A percentile compares a stretch with the other conserved stretches of the same genome.
Evolutionary conservation across 202 grass and related monocot genomes (phyloP).

Genomic region (Saccharum hybrid): DNA sequence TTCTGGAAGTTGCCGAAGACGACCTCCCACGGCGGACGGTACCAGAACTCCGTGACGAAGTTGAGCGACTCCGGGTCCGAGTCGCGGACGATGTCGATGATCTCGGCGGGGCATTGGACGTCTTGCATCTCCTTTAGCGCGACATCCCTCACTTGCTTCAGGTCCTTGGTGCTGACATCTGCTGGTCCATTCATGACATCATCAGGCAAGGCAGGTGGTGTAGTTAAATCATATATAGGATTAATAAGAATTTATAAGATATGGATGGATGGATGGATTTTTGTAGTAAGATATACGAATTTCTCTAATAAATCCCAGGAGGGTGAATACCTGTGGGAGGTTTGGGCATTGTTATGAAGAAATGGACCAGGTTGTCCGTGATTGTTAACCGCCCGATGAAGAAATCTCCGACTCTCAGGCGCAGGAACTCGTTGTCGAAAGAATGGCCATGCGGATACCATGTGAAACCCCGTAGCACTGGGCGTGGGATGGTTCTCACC

Average conservation of each 20-base stretch:
- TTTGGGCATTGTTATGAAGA: slow-evolving; percentile 7
- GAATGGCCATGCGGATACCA: slow-evolving; percentile 29
- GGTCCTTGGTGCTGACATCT: background rate
- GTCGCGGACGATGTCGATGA: slow-evolving; percentile 39
- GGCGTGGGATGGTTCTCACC: background rate
- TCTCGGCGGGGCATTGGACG: background rate
- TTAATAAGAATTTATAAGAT: no score
- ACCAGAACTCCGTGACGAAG: slow-evolving; percentile 26
- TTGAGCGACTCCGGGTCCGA: slow-evolving; percentile 50
- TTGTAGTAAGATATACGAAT: no score
- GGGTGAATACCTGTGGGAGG: slow-evolving; percentile 8
- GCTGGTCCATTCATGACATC: background rate
- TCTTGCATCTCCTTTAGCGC: slow-evolving; percentile 23
- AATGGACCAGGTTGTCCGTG: slow-evolving; percentile 41
- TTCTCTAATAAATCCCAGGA: no score
- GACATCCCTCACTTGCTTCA: slow-evolving; percentile 20
- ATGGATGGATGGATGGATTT: no score
- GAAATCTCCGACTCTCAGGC: background rate
- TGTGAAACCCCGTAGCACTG: slow-evolving; percentile 28
- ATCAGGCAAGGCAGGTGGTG: no score
- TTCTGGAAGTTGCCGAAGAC: background rate
- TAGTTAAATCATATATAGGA: no score
- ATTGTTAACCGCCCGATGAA: slow-evolving; percentile 43
- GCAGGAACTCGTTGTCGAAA: slow-evolving; percentile 39
- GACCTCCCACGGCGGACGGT: slow-evolving; percentile 55